Conservation (phyloP, 352 stramenopile species). For the Globisporangium emineosum region DNA sequence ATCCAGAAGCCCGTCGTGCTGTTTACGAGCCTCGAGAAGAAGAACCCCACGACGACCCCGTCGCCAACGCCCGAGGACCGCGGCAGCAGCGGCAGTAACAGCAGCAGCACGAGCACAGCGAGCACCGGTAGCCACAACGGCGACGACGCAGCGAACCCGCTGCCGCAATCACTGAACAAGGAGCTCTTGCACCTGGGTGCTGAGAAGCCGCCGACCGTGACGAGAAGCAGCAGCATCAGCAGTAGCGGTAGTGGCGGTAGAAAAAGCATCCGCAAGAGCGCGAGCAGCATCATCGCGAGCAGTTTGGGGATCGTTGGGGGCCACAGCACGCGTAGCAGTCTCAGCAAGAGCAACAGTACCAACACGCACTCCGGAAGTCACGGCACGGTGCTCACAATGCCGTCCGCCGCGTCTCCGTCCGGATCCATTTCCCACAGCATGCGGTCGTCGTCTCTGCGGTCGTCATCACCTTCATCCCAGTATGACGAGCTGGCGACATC, state of each 20-base stretch:
- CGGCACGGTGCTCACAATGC: constrained; percentile 21
- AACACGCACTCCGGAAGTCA: constrained; percentile 2
- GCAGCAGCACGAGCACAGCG: constrained; percentile 19
- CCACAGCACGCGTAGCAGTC: constrained; percentile 8
- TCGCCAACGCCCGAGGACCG: constrained; percentile 17
- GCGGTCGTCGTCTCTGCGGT: constrained; percentile 7
- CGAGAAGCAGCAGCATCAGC: background rate
- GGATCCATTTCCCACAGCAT: background rate
- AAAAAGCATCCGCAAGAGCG: constrained; percentile 18
- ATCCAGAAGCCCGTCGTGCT: constrained; percentile 20
- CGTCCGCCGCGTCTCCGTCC: constrained; percentile 28
- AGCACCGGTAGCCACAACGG: constrained; percentile 17
- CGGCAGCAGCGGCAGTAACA: constrained; percentile 22
- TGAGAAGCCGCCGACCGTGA: constrained; percentile 5
- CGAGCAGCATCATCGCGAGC: constrained; percentile 21
- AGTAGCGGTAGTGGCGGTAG: background rate
- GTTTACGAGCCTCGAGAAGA: constrained; percentile 17
- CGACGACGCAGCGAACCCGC: constrained; percentile 6
- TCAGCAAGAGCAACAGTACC: constrained; percentile 17
- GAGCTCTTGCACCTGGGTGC: background rate
- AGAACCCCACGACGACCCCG: background rate
- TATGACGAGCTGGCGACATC: constrained; percentile 5
- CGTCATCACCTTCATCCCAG: constrained; percentile 8
- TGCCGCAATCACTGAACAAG: constrained; percentile 1
- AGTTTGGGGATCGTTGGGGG: constrained; percentile 17